These are phyloP conservation scores for Calonectria honghensis DNA, from an alignment of 2,329 filamentous ascomycete species.

Conservation along the genomic window DNA sequence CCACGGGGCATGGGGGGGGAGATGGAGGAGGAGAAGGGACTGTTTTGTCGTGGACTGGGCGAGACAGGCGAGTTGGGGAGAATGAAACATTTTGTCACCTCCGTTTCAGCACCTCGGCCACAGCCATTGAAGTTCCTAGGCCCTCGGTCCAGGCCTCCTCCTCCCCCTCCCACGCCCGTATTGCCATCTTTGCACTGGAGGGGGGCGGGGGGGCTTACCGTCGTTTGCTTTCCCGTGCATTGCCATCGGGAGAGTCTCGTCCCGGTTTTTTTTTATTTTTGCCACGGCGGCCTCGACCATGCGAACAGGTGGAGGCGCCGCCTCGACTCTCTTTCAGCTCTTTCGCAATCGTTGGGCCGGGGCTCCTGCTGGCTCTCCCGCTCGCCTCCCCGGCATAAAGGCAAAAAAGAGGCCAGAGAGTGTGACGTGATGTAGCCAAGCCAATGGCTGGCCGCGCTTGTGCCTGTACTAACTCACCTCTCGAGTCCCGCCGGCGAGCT, in stretches of 20 bases:
- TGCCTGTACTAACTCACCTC: slow-evolving; percentile 16
- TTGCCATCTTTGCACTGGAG: background rate
- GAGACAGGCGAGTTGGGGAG: slow-evolving; percentile 20
- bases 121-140: slow-evolving; percentile 7
- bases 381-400: background rate
- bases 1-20: too few relatives aligned
- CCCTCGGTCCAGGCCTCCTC: background rate
- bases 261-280: background rate
- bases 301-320: slow-evolving; percentile 25
- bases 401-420: background rate
- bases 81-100: slow-evolving; percentile 20
- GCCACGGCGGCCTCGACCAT: slow-evolving; percentile 25
- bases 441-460: slow-evolving; percentile 16
- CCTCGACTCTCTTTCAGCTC: slow-evolving; percentile 26
- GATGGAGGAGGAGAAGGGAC: background rate
- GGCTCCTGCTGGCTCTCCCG: slow-evolving; percentile 7
- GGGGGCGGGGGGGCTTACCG: background rate
- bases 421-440: slow-evolving; percentile 20
- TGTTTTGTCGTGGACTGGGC: slow-evolving; percentile 1
- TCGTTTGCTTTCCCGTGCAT: slow-evolving; percentile 7
- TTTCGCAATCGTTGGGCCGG: slow-evolving; percentile 1
- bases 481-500: slow-evolving; percentile 24
- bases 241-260: background rate
- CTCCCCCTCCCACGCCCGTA: background rate
- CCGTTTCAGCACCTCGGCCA: slow-evolving; percentile 17